These are phyloP conservation scores for Penicillium janthinellum DNA, from an alignment of 2,329 filamentous ascomycete genomes.

Conservation along the genomic window DNA sequence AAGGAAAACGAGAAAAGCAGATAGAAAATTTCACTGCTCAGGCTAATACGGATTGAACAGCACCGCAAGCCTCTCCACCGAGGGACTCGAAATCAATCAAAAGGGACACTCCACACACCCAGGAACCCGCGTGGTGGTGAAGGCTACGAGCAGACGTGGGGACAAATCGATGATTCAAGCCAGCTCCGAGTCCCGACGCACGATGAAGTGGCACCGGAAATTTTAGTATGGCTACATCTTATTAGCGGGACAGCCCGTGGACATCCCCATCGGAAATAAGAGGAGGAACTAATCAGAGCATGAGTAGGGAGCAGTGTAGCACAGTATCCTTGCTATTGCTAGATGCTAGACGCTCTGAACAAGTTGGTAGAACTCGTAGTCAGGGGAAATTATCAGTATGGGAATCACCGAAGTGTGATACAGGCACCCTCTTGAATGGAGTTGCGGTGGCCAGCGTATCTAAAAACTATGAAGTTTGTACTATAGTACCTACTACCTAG, in stretches of 20 bases:
- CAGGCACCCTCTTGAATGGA: not conserved
- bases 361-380: not conserved
- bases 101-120: not conserved
- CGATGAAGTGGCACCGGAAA: conserved; percentile 3
- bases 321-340: too few species aligned
- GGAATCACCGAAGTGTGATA: not conserved
- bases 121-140: not conserved
- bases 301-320: too few species aligned
- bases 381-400: not conserved
- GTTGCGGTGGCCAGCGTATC: too few species aligned
- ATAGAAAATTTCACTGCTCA: not conserved
- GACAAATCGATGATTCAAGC: not conserved
- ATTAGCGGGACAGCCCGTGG: not conserved
- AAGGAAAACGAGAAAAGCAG: not conserved
- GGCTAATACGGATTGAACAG: not conserved
- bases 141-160: not conserved
- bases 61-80: not conserved
- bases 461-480: too few species aligned
- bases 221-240: not conserved
- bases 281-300: not conserved
- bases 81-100: not conserved
- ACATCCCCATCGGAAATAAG: not conserved
- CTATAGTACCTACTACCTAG: too few species aligned
- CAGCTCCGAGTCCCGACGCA: not conserved
- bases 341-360: not conserved